These are phyloP conservation scores for Colletotrichum agaves DNA, from an alignment of 2,329 filamentous ascomycete species.

Conservation along the genomic window DNA sequence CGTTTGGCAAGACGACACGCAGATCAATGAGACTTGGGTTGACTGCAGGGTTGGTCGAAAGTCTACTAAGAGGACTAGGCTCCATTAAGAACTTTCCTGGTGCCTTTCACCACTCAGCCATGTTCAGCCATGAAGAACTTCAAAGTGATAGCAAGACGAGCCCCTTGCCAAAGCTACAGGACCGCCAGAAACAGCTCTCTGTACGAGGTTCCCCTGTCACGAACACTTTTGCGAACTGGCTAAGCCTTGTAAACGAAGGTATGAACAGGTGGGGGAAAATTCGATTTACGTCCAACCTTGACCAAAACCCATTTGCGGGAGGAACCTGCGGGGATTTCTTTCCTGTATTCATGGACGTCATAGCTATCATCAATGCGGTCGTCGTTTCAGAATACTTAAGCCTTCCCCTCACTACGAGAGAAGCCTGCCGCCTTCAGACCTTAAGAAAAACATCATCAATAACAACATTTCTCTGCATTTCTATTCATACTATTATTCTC, in stretches of 20 bases:
- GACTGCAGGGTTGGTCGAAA: not conserved
- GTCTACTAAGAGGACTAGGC: constrained; percentile 2
- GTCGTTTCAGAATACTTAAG: too few relatives aligned
- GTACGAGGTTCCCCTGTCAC: not conserved
- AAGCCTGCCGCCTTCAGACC: too few relatives aligned
- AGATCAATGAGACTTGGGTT: not conserved
- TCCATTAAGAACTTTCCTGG: constrained; percentile 4
- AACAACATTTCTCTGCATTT: too few relatives aligned
- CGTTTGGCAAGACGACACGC: not conserved
- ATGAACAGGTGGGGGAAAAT: not conserved
- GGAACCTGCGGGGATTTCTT: not conserved
- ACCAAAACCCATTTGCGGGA: not conserved
- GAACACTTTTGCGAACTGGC: not conserved
- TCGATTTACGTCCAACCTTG: not conserved
- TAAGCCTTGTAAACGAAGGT: not conserved
- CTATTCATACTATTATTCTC: too few relatives aligned
- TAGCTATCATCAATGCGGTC: not conserved
- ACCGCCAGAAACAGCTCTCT: too few relatives aligned
- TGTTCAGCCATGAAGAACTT: not conserved
- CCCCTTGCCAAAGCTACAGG: not conserved
- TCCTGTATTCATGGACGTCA: not conserved
- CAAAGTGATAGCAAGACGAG: not conserved
- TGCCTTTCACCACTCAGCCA: too few relatives aligned
- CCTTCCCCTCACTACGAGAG: too few relatives aligned
- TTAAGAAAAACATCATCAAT: too few relatives aligned